phyloP scores from a whole-genome alignment of 2,329 filamentous ascomycete genomes.

The Monilinia laxa region DNA sequence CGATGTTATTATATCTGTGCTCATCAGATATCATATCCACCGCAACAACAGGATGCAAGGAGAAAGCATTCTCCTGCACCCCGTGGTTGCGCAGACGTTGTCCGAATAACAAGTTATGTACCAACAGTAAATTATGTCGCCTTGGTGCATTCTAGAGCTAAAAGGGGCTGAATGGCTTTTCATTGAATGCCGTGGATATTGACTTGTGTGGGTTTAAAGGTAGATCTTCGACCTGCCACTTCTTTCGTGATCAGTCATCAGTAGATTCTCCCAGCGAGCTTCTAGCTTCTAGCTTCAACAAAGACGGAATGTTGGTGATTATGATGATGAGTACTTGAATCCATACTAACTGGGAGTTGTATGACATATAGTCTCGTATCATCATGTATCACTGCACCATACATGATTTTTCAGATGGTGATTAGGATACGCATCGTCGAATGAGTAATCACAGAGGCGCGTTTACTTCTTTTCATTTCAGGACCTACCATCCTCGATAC shows the following conservation, averaged over 20 bases:
- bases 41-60: not conserved
- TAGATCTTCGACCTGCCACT: not conserved
- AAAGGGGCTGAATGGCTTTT: not conserved
- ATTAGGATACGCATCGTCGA: not conserved
- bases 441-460: not conserved
- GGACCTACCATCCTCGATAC: not conserved
- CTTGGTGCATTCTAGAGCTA: not conserved
- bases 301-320: not conserved
- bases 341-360: constrained; percentile 3
- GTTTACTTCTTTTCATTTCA: not conserved
- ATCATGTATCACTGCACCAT: not conserved
- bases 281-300: not conserved
- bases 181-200: not conserved
- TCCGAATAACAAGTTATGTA: not conserved
- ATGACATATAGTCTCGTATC: not conserved
- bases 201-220: not conserved
- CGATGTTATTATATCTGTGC: not conserved
- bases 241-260: not conserved
- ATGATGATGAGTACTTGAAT: not conserved
- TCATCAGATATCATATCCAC: not conserved
- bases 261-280: not conserved
- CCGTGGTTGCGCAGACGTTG: not conserved
- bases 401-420: not conserved
- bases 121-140: not conserved
- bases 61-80: not conserved